Base-by-base conservation (phyloP, 257 asterid species). In the Nicotiana paniculata region DNA sequence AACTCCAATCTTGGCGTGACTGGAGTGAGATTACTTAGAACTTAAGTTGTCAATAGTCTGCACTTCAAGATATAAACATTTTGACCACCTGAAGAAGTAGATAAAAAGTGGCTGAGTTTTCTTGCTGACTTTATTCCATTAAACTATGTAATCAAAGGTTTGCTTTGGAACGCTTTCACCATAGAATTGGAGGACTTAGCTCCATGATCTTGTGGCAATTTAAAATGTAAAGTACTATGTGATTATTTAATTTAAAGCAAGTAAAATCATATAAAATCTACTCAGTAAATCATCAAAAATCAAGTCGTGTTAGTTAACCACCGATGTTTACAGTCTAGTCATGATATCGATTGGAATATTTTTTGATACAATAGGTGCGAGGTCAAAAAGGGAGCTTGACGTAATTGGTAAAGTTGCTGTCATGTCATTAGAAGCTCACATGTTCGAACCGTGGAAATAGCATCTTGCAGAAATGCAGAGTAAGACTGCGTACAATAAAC, bases 1-100 rank as follows among this genome's bases (percentile, higher is more conserved):
- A 79, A 43, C 51, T 79, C 43, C 35, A 59, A 61, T n/a, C 58
- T 79, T 79, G 74, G 82, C 82, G 18, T 37, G 82, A 61, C 82
- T 74, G 62, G 62, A 74, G 61, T 74, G 39, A 26, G 62, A 74
- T 24, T 24, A 74, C 21, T 74, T 48, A n/a, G 62, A 26, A 74
- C 9, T 15, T 15, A 48, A 48, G 79, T 24, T 74, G 79, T 51
- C 79, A 74, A 48, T 24, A 15, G 39, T 43, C 37, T 48, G 15
- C 61, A 74, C 39, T 48, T 37, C 13, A 46, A 24, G 39, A 13
- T 46, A 33, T 74, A 74, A 21, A 6, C 35, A 48, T 74, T 43
- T 69, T 26, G 61, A 74, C 79, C 16, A 4, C 79, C 5, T 74
- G 54, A 74, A 74, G 43, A 74, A 74, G 35, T 46, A 74, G 39